Conservation (phyloP, 768 basidiomycete species). For the Galerina sulciceps region DNA sequence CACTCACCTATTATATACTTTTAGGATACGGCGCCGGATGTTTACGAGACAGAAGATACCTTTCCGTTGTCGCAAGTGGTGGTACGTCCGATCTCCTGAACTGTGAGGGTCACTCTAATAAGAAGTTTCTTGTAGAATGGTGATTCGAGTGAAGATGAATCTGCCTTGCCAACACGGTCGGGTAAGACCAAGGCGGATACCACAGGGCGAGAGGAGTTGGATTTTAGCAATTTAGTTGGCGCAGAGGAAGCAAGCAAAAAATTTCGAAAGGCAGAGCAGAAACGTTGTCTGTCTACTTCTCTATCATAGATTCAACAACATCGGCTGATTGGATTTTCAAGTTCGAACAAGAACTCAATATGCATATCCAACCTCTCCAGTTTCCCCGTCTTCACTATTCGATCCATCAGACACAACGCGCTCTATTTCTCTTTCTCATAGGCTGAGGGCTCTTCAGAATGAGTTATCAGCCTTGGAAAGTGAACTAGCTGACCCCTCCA, state of each 20-base stretch:
- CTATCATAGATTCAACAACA: neutral
- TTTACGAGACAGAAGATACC: constrained; percentile 90
- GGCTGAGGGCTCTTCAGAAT: constrained; percentile 68
- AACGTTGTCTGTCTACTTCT: constrained; percentile 43
- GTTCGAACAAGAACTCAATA: constrained; percentile 63
- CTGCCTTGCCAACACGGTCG: constrained; percentile 41
- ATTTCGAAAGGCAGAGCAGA: constrained; percentile 75
- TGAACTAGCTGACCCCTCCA: constrained; percentile 83
- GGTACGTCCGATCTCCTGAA: constrained; percentile 39
- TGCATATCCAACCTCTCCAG: constrained; percentile 70
- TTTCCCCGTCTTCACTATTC: constrained; percentile 47
- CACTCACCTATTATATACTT: neutral
- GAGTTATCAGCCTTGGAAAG: constrained; percentile 82
- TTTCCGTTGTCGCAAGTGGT: constrained; percentile 55
- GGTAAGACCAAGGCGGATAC: constrained; percentile 41
- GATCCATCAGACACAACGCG: constrained; percentile 35
- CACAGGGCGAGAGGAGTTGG: constrained; percentile 66
- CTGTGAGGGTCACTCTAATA: constrained; percentile 1
- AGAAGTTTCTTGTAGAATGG: constrained; percentile 45
- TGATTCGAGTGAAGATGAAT: constrained; percentile 73
- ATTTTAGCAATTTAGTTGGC: constrained; percentile 64
- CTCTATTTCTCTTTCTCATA: constrained; percentile 55
- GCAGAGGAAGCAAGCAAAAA: constrained; percentile 69
- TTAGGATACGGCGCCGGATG: constrained; percentile 89
- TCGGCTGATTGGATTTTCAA: constrained; percentile 22